phyloP scores from a whole-genome alignment of 164 flowering plant genomes.

The Nymphaea thermarum region DNA sequence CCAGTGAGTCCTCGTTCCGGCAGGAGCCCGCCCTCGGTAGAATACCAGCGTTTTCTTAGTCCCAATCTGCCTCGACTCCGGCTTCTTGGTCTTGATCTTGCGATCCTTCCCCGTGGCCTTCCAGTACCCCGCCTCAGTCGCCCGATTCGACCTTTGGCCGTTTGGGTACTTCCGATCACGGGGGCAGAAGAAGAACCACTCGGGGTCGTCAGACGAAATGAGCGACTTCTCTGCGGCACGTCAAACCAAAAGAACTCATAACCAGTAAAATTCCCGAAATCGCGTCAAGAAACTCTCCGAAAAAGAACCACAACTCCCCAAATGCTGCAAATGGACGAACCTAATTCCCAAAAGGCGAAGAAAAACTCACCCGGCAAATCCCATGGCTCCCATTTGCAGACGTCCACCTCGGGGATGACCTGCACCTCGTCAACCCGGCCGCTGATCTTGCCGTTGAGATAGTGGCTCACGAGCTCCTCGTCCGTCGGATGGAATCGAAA shows the following conservation, averaged over 20 bases:
- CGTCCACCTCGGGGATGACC: constrained; percentile 55
- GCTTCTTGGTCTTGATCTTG: background rate
- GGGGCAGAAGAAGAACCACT: background rate
- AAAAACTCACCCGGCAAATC: constrained; percentile 44
- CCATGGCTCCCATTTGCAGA: constrained; percentile 70
- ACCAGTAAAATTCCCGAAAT: background rate
- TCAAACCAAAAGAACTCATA: background rate
- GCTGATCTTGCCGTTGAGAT: constrained; percentile 9
- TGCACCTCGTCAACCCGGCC: constrained; percentile 27
- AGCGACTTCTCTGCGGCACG: background rate
- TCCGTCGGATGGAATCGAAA: constrained; percentile 16
- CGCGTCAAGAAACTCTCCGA: too few relatives aligned
- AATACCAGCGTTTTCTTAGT: background rate
- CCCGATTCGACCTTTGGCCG: background rate
- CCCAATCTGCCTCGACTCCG: background rate
- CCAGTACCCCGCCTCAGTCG: background rate
- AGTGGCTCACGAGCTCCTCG: constrained; percentile 14
- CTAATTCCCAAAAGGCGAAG: background rate
- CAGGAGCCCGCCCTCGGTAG: background rate
- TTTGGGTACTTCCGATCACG: background rate
- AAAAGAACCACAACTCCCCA: too few relatives aligned
- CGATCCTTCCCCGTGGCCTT: background rate
- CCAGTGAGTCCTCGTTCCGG: background rate
- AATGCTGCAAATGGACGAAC: background rate
- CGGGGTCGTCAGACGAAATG: background rate